Evolutionary conservation across 2,329 filamentous ascomycete species (phyloP).

Genomic region (Venturia oleaginea): DNA sequence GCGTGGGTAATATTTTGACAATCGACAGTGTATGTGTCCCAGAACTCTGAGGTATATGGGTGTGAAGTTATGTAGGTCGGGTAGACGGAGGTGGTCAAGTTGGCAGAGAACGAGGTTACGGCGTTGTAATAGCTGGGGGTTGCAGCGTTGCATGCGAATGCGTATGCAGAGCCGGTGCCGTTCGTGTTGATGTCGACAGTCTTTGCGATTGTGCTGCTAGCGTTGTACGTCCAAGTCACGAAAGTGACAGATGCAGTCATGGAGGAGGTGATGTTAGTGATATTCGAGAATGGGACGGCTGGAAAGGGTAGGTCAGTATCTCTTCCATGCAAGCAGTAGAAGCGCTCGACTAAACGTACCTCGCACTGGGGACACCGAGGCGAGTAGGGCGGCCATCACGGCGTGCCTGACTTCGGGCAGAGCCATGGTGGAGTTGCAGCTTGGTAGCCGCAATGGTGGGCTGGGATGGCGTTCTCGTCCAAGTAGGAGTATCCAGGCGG

Average conservation of each 20-base stretch:
- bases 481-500: neutral
- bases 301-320: neutral
- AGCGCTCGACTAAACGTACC: neutral
- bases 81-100: neutral
- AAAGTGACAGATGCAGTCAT: neutral
- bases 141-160: constrained; percentile 4
- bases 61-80: neutral
- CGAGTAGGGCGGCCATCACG: neutral
- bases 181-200: neutral
- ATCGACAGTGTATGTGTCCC: constrained; percentile 5
- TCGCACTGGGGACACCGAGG: neutral
- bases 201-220: neutral
- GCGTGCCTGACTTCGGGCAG: neutral
- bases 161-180: constrained; percentile 1
- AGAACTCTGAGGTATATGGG: neutral
- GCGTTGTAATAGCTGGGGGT: neutral
- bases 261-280: no score
- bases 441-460: neutral
- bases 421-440: neutral
- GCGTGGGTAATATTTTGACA: neutral
- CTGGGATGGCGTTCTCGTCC: neutral
- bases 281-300: no score
- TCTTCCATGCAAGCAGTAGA: neutral
- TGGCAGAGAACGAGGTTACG: neutral
- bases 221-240: constrained; percentile 6